These are phyloP conservation scores for Candida pseudoglaebosa DNA, from an alignment of 805 yeast species.

Conservation along the genomic window DNA sequence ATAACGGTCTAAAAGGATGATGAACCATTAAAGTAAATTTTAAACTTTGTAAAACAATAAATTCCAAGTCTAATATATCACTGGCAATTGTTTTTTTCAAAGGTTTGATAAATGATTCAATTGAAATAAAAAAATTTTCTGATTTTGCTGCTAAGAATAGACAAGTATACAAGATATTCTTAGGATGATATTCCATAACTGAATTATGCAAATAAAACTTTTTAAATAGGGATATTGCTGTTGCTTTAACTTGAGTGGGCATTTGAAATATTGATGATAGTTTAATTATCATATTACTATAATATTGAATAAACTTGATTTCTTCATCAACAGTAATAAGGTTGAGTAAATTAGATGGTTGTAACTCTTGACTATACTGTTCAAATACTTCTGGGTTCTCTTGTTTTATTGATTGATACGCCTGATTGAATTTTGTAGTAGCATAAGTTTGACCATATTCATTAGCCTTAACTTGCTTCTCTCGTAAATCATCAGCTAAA, in stretches of 20 bases:
- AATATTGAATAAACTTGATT: conserved; percentile 58
- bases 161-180: conserved; percentile 64
- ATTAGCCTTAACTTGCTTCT: conserved; percentile 48
- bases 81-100: conserved; percentile 64
- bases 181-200: conserved; percentile 87
- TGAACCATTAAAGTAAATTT: conserved; percentile 80
- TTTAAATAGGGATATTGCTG: conserved; percentile 79
- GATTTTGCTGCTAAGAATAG: conserved; percentile 89
- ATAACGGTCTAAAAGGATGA: conserved; percentile 85
- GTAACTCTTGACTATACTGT: conserved; percentile 24
- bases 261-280: conserved; percentile 70
- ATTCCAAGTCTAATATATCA: conserved; percentile 75
- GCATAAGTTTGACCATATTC: conserved; percentile 47
- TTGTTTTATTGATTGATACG: conserved; percentile 13
- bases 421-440: conserved; percentile 23
- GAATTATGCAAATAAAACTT: conserved; percentile 77
- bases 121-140: conserved; percentile 85
- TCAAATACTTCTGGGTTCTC: conserved; percentile 29
- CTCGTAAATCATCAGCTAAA: conserved; percentile 52
- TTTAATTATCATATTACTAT: conserved; percentile 66
- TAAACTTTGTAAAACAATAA: conserved; percentile 65
- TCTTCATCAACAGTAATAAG: conserved; percentile 69
- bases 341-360: conserved; percentile 30
- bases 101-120: conserved; percentile 70
- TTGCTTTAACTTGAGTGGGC: conserved; percentile 85